Evolutionary conservation across 179 eudicot genomes (phyloP), one percentile per base, ranked within the genome.

Genomic region (Gypsophila paniculata): DNA sequence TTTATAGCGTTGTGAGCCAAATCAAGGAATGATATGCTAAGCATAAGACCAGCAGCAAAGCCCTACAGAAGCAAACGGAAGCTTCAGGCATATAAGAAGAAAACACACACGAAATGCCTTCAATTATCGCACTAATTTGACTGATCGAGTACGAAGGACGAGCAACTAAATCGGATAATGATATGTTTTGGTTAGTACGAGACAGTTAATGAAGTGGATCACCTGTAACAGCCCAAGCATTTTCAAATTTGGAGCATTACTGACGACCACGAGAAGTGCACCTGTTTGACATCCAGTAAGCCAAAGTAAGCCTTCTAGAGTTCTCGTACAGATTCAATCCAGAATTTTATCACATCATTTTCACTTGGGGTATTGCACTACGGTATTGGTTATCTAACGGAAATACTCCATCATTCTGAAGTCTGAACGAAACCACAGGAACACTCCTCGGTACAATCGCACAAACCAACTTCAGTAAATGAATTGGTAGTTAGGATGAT

Each of bases 1-100:
- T 94, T 94, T 3, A 94, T 86, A 68, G 96, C 97, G 75, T 94
- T 91, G 84, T 94, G 97, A 73, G 97, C 99, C 96, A 94, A 84
- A 75, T 94, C 99, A 3, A 94, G 79, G 82, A 91, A 91, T 58
- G 99, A 91, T 79, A 91, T 94, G 84, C 99, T 94, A 79, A 94
- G 87, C 97, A 94, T 94, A 64, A 94, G 96, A 72, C 97, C 99
- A 38, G 97, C 96, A 73, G 97, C 99, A 83, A 94, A 94, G 59
- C 97, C 99, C 96, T 90, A 83, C 76, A 85, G 6, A 52, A 68
- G 64, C 59, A 17, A 72, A 65, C 65, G 54, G 6, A 6, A 32
- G 39, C 54, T 49, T 74, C 67, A 65, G 57, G 48, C 71, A 65
- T 58, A 60, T 34, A 22, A 42, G 14, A 54, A n/a, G 39, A 39